Evolutionary conservation across 108 stramenopile species (phyloP), one percentile per base, ranked within the genome.

Genomic region (Poteriospumella lacustris): DNA sequence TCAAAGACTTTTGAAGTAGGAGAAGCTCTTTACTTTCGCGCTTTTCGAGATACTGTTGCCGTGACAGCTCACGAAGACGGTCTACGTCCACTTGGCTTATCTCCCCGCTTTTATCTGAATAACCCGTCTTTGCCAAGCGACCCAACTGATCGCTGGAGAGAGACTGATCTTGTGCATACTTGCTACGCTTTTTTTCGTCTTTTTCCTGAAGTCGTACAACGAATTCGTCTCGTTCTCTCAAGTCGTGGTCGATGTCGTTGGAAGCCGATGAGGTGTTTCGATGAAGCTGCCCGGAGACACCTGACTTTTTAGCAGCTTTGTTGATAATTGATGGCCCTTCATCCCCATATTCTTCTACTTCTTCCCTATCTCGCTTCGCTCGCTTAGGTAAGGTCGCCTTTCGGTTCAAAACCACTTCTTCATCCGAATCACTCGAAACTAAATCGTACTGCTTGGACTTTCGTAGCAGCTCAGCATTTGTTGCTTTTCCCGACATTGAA

Each of bases 151-250:
- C 86, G 44, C 31, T 85, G 76, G 47, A 79, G 80, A 72, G 81
- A 76, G 42, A 82, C 56, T 33, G 79, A 75, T 60, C 83, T 78
- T 56, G 76, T 60, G 33, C 75, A 59, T 52, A 60, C 73, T 42
- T 85, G 60, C 84, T 88, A 0, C 87, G 87, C 44, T 91, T 91
- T 19, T 59, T 67, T 75, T 95, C 82, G 78, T 97, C 94, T 79
- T 86, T 85, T 39, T 91, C 89, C 47, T 88, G 36, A 85, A 95
- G 88, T 5, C 94, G 88, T 68, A 91, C 79, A 2, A 91, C 94
- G 78, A 97, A 92, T 64, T 92, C 96, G 83, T 97, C 94, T 36
- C 96, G 86, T 82, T 95, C 96, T 44, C 86, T 82, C 2, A 89
- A 68, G 80, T 97, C 96, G 1, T 42, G 78, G 60, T 85, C 82